phyloP scores from a whole-genome alignment of 208 protist genomes.

The Crithidia bombi region DNA sequence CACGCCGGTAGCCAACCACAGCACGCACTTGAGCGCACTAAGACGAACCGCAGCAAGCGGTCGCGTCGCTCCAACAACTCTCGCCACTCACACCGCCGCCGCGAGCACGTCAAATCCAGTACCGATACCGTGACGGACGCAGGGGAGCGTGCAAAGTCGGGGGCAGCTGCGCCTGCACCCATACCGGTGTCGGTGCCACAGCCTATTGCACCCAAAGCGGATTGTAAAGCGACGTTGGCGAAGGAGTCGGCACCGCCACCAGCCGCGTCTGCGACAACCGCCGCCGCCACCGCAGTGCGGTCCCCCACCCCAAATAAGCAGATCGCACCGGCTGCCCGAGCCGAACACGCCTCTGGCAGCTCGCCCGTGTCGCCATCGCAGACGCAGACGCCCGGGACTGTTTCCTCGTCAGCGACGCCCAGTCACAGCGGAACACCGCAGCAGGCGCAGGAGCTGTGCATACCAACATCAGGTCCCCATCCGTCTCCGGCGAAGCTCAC shows the following conservation, averaged over 20 bases:
- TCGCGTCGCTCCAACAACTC: not conserved
- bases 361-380: not conserved
- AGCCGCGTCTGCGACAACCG: too few species aligned
- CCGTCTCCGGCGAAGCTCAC: not conserved
- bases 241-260: too few species aligned
- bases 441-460: not conserved
- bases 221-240: too few species aligned
- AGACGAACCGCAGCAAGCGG: not conserved
- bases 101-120: not conserved
- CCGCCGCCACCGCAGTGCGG: not conserved
- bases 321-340: not conserved
- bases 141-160: too few species aligned
- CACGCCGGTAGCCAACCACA: not conserved
- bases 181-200: not conserved
- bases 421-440: slow-evolving; percentile 3
- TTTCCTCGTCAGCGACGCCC: not conserved
- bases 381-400: not conserved
- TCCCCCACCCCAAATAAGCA: slow-evolving; percentile 1
- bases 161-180: not conserved
- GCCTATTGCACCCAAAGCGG: too few species aligned
- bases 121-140: too few species aligned
- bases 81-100: not conserved
- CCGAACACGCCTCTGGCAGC: not conserved
- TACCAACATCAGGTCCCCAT: not conserved
- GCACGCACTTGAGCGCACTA: not conserved